Conservation (phyloP, 371 early-diverging fungal genomes). For the Mycotypha africana region DNA sequence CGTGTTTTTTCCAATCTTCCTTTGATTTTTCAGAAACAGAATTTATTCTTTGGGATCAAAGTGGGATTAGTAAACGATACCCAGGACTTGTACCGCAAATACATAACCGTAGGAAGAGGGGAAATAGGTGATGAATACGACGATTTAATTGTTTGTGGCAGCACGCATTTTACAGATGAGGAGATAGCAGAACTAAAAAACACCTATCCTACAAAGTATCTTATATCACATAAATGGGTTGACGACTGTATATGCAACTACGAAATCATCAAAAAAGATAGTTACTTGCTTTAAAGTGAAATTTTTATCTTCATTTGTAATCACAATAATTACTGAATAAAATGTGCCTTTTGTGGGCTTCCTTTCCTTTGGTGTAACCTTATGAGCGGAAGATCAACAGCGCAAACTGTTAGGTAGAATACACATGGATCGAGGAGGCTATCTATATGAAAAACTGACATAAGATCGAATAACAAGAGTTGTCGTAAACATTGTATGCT, state of each 20-base stretch:
- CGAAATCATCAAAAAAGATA: constrained; percentile 9
- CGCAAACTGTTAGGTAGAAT: no score
- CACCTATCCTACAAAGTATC: not conserved
- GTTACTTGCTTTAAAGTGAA: constrained; percentile 2
- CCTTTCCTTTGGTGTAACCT: no score
- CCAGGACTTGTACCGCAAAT: constrained; percentile 1
- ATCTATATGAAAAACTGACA: no score
- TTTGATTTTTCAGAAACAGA: not conserved
- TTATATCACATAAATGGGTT: constrained; percentile 8
- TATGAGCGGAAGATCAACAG: no score
- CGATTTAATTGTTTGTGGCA: constrained; percentile 5
- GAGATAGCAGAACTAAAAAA: not conserved
- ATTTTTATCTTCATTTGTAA: no score
- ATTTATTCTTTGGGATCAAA: constrained; percentile 4
- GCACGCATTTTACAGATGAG: not conserved
- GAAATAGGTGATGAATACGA: not conserved
- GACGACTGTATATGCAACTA: constrained; percentile 9
- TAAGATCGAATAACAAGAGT: no score
- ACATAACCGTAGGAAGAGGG: constrained; percentile 3
- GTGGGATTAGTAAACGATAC: constrained; percentile 3
- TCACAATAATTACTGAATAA: no score
- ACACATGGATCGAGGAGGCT: no score
- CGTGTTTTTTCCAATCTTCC: no score
- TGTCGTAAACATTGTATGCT: no score
- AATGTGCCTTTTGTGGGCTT: no score